phyloP scores from a whole-genome alignment of 2,329 filamentous ascomycete genomes.

The Fonsecaea multimorphosa region DNA sequence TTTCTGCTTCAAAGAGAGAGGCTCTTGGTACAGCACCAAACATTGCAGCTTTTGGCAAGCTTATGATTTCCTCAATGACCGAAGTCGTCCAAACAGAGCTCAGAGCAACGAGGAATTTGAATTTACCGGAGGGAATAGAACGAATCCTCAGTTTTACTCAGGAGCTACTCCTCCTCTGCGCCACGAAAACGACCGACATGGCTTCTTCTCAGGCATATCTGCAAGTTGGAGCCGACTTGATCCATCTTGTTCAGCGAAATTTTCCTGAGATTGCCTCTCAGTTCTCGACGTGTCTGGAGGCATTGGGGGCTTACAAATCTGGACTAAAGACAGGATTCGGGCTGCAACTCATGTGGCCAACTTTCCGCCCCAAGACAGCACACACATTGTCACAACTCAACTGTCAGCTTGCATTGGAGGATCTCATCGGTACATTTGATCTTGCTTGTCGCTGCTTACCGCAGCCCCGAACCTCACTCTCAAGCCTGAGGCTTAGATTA shows the following conservation, averaged over 20 bases:
- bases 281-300: conserved; percentile 10
- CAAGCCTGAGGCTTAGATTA: conserved; percentile 38
- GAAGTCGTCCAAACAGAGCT: neutral
- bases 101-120: neutral
- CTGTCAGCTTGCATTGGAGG: conserved; percentile 51
- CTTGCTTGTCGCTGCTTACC: conserved; percentile 39
- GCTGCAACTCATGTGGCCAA: conserved; percentile 38
- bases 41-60: conserved; percentile 20
- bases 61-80: conserved; percentile 7
- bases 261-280: conserved; percentile 11
- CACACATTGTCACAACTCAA: conserved; percentile 44
- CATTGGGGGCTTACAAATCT: conserved; percentile 60
- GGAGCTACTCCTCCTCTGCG: conserved; percentile 55
- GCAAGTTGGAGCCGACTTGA: conserved; percentile 47
- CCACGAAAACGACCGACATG: conserved; percentile 55
- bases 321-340: conserved; percentile 54
- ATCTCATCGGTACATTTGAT: conserved; percentile 56
- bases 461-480: conserved; percentile 47
- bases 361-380: conserved; percentile 36
- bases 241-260: conserved; percentile 42
- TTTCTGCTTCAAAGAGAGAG: neutral
- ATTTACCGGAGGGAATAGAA: conserved; percentile 20
- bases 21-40: conserved; percentile 9
- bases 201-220: conserved; percentile 63
- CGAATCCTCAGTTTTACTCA: conserved; percentile 54